A percentile compares a stretch with the other conserved stretches of the same genome.
Conservation (phyloP, 2,329 filamentous ascomycete species). For the Penicillium thymicola region DNA sequence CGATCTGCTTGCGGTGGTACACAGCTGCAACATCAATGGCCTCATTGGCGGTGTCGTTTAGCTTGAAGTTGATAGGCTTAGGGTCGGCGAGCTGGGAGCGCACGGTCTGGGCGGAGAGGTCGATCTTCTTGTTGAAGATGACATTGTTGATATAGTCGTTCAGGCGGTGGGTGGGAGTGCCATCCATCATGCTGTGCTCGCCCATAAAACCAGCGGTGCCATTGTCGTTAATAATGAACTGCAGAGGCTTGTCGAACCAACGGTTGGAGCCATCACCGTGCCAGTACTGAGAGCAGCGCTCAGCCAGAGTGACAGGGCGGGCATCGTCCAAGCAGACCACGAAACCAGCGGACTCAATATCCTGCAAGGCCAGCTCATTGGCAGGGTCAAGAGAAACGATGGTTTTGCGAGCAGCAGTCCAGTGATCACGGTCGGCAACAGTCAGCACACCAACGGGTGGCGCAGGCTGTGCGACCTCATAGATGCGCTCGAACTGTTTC, state of each 20-base stretch:
- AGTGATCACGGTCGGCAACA: constrained; percentile 87
- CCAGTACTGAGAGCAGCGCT: constrained; percentile 96
- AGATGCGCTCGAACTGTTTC: constrained; percentile 80
- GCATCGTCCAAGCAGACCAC: constrained; percentile 92
- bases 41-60: constrained; percentile 68
- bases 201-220: constrained; percentile 96
- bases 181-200: constrained; percentile 99
- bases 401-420: constrained; percentile 76
- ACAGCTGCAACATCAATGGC: constrained; percentile 75
- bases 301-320: constrained; percentile 85
- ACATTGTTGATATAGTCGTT: constrained; percentile 92
- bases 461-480: constrained; percentile 67
- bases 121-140: constrained; percentile 92
- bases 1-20: constrained; percentile 79
- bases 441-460: constrained; percentile 81
- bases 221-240: constrained; percentile 98
- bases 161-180: constrained; percentile 90
- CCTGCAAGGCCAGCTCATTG: constrained; percentile 74
- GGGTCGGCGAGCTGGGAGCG: constrained; percentile 85
- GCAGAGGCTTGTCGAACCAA: constrained; percentile 96
- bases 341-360: constrained; percentile 86
- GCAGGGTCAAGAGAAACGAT: constrained; percentile 72
- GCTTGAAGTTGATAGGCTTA: constrained; percentile 69
- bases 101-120: constrained; percentile 73
- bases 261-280: constrained; percentile 93